Percentiles rank a stretch among this genome's conserved stretches.
These are phyloP conservation scores for Lentinula sp. DNA, from an alignment of 768 basidiomycete genomes.

Conservation along the genomic window DNA sequence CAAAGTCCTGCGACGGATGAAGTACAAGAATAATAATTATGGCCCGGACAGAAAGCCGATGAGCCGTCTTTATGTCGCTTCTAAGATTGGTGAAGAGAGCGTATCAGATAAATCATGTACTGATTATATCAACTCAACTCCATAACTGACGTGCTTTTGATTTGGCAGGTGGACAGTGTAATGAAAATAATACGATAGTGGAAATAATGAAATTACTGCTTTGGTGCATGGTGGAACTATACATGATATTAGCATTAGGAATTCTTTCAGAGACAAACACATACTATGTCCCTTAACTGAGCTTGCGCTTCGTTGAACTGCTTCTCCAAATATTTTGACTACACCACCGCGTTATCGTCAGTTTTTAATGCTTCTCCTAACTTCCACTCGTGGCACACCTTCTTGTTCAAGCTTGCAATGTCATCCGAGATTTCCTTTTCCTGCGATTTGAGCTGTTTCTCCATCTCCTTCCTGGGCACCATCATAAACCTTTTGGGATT, in stretches of 20 bases:
- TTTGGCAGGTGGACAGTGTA: too few relatives aligned
- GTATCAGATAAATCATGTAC: too few relatives aligned
- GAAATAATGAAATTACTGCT: conserved; percentile 11
- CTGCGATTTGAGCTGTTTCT: conserved; percentile 63
- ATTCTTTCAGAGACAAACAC: conserved; percentile 17
- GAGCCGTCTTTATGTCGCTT: too few relatives aligned
- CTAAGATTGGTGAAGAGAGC: too few relatives aligned
- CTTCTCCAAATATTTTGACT: conserved; percentile 92
- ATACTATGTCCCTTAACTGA: conserved; percentile 80
- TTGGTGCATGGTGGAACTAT: conserved; percentile 51
- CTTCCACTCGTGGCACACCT: conserved; percentile 38
- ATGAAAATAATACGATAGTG: too few relatives aligned
- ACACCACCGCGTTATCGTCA: neutral
- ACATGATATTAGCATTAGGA: neutral
- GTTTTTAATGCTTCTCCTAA: neutral
- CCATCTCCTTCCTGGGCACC: conserved; percentile 76
- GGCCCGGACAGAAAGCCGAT: too few relatives aligned
- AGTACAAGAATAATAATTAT: too few relatives aligned
- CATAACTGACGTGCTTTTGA: too few relatives aligned
- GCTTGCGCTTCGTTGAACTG: conserved; percentile 87
- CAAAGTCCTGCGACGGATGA: too few relatives aligned
- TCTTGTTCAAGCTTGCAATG: conserved; percentile 75
- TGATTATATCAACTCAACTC: too few relatives aligned
- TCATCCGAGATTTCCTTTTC: conserved; percentile 86
- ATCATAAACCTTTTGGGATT: conserved; percentile 72